Conservation (phyloP, 2,329 filamentous ascomycete genomes). For the Colletotrichum sp. region DNA sequence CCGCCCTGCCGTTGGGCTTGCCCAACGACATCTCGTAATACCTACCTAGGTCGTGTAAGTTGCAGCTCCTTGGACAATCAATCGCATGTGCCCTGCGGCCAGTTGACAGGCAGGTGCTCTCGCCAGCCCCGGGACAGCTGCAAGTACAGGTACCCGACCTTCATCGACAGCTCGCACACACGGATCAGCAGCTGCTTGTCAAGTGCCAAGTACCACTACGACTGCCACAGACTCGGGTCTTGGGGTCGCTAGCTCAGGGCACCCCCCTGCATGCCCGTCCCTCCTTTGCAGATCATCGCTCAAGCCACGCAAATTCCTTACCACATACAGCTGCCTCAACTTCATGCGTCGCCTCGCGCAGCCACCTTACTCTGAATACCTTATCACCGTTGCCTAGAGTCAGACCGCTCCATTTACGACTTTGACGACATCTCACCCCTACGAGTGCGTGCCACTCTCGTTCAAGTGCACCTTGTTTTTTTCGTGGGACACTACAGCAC, state of each 20-base stretch:
- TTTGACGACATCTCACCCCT: background rate
- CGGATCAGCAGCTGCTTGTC: background rate
- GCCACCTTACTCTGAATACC: background rate
- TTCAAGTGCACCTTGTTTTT: background rate
- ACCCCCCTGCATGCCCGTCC: constrained; percentile 7
- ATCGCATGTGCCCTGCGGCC: background rate
- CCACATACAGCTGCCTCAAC: constrained; percentile 4
- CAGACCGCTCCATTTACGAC: background rate
- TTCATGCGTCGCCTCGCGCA: constrained; percentile 10
- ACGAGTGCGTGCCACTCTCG: background rate
- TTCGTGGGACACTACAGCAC: background rate
- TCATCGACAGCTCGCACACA: background rate
- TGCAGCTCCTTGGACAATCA: background rate
- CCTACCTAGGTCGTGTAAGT: background rate
- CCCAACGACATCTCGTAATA: background rate
- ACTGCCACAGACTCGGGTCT: constrained; percentile 1
- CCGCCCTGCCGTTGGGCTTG: background rate
- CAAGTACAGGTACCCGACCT: background rate
- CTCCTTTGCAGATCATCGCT: constrained; percentile 14
- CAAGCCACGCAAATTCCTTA: constrained; percentile 14
- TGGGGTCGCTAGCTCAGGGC: background rate
- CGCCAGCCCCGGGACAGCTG: background rate
- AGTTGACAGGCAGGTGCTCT: background rate
- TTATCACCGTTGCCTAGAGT: background rate
- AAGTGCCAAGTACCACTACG: background rate